Evolutionary conservation across 2,329 filamentous ascomycete species (phyloP).

Genomic region (Blastomyces percursus): DNA sequence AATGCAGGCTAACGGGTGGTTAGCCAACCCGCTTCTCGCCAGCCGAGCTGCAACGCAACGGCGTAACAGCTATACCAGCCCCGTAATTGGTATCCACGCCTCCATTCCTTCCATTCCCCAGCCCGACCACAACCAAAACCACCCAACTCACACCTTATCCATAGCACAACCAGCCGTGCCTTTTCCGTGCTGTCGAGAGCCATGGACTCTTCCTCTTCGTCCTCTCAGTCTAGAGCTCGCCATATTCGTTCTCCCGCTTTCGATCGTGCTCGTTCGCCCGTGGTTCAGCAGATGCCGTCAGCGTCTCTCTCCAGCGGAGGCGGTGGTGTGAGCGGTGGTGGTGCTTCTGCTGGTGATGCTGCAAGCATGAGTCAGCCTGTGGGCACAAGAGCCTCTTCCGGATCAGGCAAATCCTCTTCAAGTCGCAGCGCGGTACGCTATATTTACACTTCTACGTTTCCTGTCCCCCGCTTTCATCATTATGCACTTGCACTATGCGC

Average conservation of each 20-base stretch:
- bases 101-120: neutral
- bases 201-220: constrained; percentile 6
- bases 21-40: neutral
- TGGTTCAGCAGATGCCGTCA: constrained; percentile 20
- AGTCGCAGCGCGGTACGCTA: constrained; percentile 49
- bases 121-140: neutral
- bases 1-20: neutral
- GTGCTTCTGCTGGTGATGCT: constrained; percentile 9
- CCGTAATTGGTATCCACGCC: neutral
- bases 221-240: constrained; percentile 31
- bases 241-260: constrained; percentile 55
- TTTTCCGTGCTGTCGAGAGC: neutral
- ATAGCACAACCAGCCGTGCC: neutral
- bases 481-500: neutral
- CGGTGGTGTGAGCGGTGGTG: constrained; percentile 30
- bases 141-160: neutral
- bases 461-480: neutral
- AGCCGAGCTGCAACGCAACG: neutral
- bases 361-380: constrained; percentile 39
- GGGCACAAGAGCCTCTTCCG: constrained; percentile 53
- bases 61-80: neutral
- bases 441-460: neutral
- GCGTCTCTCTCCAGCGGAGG: constrained; percentile 41
- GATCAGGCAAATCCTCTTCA: constrained; percentile 52
- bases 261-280: constrained; percentile 46